These are phyloP conservation scores for Solanum habrochaites DNA, from an alignment of 257 asterid genomes.

Conservation along the genomic window DNA sequence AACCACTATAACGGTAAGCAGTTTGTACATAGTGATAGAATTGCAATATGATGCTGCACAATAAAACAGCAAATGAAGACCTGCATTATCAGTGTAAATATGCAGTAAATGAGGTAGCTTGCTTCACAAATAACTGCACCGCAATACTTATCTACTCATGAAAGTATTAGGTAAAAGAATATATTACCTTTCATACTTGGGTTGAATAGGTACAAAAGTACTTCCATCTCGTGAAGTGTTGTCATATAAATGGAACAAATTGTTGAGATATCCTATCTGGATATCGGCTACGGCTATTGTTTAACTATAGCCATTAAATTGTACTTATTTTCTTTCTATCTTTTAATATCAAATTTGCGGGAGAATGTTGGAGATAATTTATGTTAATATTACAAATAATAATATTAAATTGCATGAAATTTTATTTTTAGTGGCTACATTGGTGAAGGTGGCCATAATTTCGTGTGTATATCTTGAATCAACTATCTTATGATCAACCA, in stretches of 20 bases:
- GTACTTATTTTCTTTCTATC: neutral
- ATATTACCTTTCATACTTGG: neutral
- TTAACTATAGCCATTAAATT: neutral
- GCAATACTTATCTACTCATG: neutral
- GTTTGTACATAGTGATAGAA: neutral
- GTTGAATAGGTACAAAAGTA: neutral
- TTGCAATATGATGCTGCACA: neutral
- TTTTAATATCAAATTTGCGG: neutral
- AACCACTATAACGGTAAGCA: neutral
- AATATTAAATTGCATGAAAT: neutral
- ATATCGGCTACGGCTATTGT: neutral
- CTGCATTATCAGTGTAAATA: neutral
- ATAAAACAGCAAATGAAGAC: neutral
- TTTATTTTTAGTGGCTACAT: neutral
- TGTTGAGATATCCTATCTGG: neutral
- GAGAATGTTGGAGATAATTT: neutral
- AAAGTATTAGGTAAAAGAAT: neutral
- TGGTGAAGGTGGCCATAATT: neutral
- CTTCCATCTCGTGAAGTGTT: neutral
- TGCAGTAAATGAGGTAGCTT: neutral
- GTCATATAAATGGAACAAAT: neutral
- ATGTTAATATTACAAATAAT: neutral
- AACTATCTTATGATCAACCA: neutral
- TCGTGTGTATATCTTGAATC: neutral
- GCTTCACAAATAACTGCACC: neutral